Conservation (phyloP, 164 flowering plant species). For the Magnolia officinalis region DNA sequence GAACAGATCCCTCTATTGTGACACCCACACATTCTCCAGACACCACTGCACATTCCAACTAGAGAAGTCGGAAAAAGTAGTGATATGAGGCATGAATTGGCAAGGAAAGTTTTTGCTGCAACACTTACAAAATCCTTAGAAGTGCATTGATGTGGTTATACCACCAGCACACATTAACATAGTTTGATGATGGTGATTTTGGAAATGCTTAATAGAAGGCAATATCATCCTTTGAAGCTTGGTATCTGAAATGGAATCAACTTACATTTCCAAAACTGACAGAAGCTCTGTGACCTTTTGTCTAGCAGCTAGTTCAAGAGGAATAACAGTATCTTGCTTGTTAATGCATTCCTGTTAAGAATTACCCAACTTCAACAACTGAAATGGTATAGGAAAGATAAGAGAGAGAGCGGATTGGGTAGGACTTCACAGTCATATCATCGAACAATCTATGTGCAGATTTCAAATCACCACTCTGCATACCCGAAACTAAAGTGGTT, state of each 20-base stretch:
- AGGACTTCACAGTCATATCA: conserved; percentile 50
- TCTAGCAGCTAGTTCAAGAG: conserved; percentile 88
- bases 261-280: conserved; percentile 50
- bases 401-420: background rate
- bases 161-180: conserved; percentile 76
- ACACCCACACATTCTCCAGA: conserved; percentile 86
- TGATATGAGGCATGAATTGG: background rate
- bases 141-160: conserved; percentile 82
- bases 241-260: conserved; percentile 41
- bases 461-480: conserved; percentile 56
- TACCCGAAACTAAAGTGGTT: conserved; percentile 74
- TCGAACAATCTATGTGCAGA: conserved; percentile 52
- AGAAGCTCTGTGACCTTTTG: conserved; percentile 79
- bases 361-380: background rate
- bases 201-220: conserved; percentile 60
- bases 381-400: background rate
- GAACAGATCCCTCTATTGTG: conserved; percentile 41
- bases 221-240: conserved; percentile 90
- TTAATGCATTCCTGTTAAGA: conserved; percentile 56
- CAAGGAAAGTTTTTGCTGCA: background rate
- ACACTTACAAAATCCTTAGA: conserved; percentile 73
- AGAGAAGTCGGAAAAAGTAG: background rate
- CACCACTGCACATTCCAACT: conserved; percentile 41
- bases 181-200: conserved; percentile 48
- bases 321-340: conserved; percentile 67